Conservation (phyloP, 768 basidiomycete genomes). For the Lentinus brumalis region DNA sequence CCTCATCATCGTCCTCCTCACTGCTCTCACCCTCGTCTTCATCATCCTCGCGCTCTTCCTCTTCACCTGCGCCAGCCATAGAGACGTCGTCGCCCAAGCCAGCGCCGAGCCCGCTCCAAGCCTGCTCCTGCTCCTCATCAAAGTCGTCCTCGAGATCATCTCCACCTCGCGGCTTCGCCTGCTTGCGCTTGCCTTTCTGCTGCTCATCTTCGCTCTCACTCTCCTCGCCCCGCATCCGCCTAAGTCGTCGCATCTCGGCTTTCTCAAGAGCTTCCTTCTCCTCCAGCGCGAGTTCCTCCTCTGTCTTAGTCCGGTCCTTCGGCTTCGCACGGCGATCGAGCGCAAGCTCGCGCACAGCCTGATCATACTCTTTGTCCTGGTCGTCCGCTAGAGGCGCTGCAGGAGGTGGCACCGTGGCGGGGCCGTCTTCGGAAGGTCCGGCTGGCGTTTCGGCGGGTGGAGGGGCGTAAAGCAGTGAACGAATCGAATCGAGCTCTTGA, state of each 20-base stretch:
- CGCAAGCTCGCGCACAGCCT: constrained; percentile 87
- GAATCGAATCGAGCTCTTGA: constrained; percentile 80
- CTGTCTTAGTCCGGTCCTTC: constrained; percentile 94
- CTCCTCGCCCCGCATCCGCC: constrained; percentile 82
- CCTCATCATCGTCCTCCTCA: constrained; percentile 32
- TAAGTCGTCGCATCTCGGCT: constrained; percentile 74
- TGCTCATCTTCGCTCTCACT: constrained; percentile 65
- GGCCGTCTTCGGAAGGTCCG: neutral
- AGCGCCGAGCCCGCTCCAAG: constrained; percentile 32
- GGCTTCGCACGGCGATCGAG: constrained; percentile 94
- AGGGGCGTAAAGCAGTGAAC: constrained; percentile 64
- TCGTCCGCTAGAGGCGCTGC: constrained; percentile 22
- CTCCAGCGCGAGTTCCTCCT: constrained; percentile 89
- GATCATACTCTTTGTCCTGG: constrained; percentile 80
- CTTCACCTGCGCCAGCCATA: constrained; percentile 40
- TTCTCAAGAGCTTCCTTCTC: constrained; percentile 85
- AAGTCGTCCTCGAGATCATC: constrained; percentile 96
- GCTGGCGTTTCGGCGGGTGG: constrained; percentile 40
- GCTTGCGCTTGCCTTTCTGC: constrained; percentile 46
- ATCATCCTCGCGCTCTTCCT: constrained; percentile 39
- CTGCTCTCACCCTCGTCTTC: constrained; percentile 34
- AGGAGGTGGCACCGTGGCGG: neutral
- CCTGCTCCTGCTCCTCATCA: constrained; percentile 25
- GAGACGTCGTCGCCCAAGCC: constrained; percentile 36
- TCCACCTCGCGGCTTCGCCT: constrained; percentile 59